These are phyloP conservation scores for Ocimum tenuiflorum DNA, from an alignment of 257 asterid genomes.

Conservation along the genomic window DNA sequence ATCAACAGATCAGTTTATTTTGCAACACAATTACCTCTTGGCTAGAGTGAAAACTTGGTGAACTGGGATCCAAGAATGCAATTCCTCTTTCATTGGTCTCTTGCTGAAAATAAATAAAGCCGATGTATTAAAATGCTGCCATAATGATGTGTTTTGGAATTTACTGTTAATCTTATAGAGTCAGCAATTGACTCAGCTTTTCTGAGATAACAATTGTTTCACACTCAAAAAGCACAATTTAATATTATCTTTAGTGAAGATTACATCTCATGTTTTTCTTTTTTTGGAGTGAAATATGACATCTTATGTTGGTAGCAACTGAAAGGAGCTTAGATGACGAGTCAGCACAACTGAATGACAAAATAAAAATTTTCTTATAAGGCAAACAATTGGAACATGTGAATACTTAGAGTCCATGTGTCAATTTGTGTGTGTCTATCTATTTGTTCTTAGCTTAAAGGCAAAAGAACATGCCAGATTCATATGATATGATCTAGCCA, in stretches of 20 bases:
- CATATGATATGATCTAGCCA: neutral
- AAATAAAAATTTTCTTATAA: neutral
- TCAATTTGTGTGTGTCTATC: neutral
- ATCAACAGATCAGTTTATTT: neutral
- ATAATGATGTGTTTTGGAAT: neutral
- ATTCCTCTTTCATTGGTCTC: conserved; percentile 36
- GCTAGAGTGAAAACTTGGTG: conserved; percentile 47
- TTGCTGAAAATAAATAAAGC: conserved; percentile 36
- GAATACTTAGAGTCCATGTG: neutral
- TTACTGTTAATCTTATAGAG: neutral
- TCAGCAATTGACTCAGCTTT: neutral
- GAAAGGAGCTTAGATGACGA: neutral
- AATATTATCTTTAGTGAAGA: neutral
- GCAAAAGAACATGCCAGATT: neutral
- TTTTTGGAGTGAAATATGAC: too few relatives aligned
- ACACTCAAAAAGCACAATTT: neutral
- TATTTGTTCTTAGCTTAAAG: neutral
- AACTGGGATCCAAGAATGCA: conserved; percentile 42
- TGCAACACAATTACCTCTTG: conserved; percentile 47
- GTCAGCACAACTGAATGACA: neutral
- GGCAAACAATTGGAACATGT: neutral
- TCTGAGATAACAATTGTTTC: neutral
- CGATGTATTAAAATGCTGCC: neutral
- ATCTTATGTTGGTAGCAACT: conserved; percentile 2
- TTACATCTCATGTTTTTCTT: conserved; percentile 7